These are phyloP conservation scores for Lagenaria siceraria DNA, from an alignment of 306 rosid genomes.

Conservation along the genomic window DNA sequence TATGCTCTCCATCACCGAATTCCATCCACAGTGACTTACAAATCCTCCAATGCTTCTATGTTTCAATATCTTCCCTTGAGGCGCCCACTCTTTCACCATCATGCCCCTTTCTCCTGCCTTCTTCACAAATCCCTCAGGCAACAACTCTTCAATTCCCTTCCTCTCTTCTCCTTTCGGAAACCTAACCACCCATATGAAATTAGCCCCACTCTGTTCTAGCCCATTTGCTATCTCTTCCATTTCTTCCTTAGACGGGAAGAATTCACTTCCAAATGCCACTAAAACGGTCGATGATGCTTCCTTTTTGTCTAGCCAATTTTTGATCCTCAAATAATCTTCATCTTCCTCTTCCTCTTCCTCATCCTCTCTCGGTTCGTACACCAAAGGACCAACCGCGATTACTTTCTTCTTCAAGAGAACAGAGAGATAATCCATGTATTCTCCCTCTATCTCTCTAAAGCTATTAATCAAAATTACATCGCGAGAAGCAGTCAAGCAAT, in stretches of 20 bases:
- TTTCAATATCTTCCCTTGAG: slow-evolving; percentile 12
- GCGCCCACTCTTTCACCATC: slow-evolving; percentile 15
- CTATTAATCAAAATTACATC: neutral
- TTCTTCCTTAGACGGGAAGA: slow-evolving; percentile 8
- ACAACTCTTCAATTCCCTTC: neutral
- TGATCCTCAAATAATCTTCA: neutral
- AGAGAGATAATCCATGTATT: slow-evolving; percentile 10
- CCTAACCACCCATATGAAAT: slow-evolving; percentile 17
- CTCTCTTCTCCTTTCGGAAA: slow-evolving; percentile 1
- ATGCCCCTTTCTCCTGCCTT: slow-evolving; percentile 5
- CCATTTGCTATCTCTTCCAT: slow-evolving; percentile 13
- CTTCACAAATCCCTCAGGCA: slow-evolving; percentile 10
- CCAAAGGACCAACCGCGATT: slow-evolving; percentile 12
- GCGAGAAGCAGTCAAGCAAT: neutral
- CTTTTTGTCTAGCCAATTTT: neutral
- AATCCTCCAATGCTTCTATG: slow-evolving; percentile 17
- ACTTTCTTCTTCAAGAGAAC: slow-evolving; percentile 2
- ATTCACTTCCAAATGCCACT: slow-evolving; percentile 22
- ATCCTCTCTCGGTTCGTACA: neutral
- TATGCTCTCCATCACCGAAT: slow-evolving; percentile 20
- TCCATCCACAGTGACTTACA: slow-evolving; percentile 30
- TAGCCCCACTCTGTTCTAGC: slow-evolving; percentile 6
- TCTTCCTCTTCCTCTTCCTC: neutral
- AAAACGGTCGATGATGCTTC: slow-evolving; percentile 9
- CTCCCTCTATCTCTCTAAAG: slow-evolving; percentile 9